A percentile compares a stretch with the other conserved stretches of the same genome.
Evolutionary conservation across 2,329 filamentous ascomycete genomes (phyloP).

Genomic region (Esteya vermicola): DNA sequence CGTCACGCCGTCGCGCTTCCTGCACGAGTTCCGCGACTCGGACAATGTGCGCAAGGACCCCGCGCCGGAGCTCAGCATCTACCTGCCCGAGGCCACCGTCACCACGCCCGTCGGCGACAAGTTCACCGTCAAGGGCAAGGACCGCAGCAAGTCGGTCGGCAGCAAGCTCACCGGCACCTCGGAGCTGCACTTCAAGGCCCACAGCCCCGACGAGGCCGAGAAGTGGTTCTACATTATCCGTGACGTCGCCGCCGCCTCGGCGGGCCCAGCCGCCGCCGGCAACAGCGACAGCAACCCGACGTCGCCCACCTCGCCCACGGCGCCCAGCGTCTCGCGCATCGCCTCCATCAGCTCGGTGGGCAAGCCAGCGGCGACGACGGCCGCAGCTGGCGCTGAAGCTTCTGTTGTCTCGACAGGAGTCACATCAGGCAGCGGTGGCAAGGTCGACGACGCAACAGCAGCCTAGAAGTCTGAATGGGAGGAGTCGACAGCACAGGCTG

Average conservation of each 20-base stretch:
- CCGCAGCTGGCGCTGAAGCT: too few species aligned
- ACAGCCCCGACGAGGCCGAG: slow-evolving; percentile 63
- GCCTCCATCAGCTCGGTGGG: neutral
- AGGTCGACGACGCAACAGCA: too few species aligned
- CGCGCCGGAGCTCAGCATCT: slow-evolving; percentile 74
- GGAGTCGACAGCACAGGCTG: too few species aligned
- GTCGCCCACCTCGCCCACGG: slow-evolving; percentile 16
- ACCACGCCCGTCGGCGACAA: slow-evolving; percentile 61
- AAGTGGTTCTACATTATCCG: slow-evolving; percentile 73
- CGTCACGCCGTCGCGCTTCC: slow-evolving; percentile 70
- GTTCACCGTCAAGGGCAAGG: slow-evolving; percentile 93
- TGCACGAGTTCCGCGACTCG: slow-evolving; percentile 94
- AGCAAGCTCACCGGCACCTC: slow-evolving; percentile 67
- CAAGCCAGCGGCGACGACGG: neutral
- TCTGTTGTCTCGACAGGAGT: too few species aligned
- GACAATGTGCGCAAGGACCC: slow-evolving; percentile 61
- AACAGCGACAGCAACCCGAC: slow-evolving; percentile 17
- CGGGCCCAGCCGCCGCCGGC: slow-evolving; percentile 13
- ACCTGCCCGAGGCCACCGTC: slow-evolving; percentile 78
- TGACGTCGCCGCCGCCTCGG: slow-evolving; percentile 34
- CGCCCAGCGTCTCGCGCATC: neutral
- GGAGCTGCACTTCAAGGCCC: slow-evolving; percentile 79
- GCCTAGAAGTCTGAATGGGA: too few species aligned
- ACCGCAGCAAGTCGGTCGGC: slow-evolving; percentile 65
- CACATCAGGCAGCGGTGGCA: too few species aligned